Evolutionary conservation across 208 protist genomes (phyloP).

Genomic region (Trypanosoma mega): DNA sequence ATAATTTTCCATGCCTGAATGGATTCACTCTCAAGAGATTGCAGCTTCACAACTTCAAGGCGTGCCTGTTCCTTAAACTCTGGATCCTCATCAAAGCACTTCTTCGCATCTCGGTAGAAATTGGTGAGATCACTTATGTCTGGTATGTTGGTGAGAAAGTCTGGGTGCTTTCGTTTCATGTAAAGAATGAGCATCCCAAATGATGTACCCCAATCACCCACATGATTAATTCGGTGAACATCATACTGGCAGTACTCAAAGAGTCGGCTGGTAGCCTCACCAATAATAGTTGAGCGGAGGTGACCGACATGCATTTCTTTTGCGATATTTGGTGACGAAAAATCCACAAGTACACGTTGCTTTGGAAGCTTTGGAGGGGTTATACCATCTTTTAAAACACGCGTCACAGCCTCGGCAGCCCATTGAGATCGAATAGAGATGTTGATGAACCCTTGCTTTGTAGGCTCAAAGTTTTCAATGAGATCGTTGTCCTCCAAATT

Average conservation of each 20-base stretch:
- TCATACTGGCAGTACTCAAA: conserved; percentile 94
- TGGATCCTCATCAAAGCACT: conserved; percentile 92
- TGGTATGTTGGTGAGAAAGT: conserved; percentile 85
- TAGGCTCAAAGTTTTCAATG: conserved; percentile 84
- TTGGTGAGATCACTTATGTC: conserved; percentile 93
- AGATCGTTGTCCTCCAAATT: conserved; percentile 77
- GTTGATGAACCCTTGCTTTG: conserved; percentile 94
- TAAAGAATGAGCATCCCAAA: conserved; percentile 98
- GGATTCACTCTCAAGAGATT: conserved; percentile 75
- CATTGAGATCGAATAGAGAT: conserved; percentile 74
- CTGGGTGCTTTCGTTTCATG: conserved; percentile 92
- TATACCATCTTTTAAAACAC: conserved; percentile 66
- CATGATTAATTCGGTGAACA: conserved; percentile 96
- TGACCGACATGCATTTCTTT: conserved; percentile 99
- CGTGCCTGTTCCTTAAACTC: conserved; percentile 93
- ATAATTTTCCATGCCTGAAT: conserved; percentile 92
- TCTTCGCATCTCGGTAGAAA: conserved; percentile 96
- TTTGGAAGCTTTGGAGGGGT: conserved; percentile 55
- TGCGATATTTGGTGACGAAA: conserved; percentile 98
- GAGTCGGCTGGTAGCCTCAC: conserved; percentile 93
- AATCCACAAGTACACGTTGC: conserved; percentile 94
- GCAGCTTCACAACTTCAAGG: conserved; percentile 91
- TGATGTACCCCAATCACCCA: conserved; percentile 98
- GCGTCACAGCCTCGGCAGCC: conserved; percentile 44
- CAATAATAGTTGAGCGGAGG: conserved; percentile 98